These are phyloP conservation scores for Endoconidiophora polonica DNA, from an alignment of 2,329 filamentous ascomycete species.

Conservation along the genomic window DNA sequence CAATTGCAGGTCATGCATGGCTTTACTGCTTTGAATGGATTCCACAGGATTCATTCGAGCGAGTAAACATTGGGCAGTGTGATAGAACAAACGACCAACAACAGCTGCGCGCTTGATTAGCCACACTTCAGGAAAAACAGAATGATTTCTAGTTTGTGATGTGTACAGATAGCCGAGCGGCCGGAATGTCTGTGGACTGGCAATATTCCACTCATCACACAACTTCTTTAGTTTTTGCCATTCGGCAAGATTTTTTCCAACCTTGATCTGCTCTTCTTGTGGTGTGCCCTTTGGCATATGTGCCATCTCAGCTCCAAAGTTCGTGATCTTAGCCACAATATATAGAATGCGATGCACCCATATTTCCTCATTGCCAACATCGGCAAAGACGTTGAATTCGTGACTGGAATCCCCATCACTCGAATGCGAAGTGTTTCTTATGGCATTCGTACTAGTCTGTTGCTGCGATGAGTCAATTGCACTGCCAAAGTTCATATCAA, in stretches of 20 bases:
- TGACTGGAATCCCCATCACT: conserved; percentile 21
- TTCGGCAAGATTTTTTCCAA: conserved; percentile 50
- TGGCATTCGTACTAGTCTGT: too few relatives aligned
- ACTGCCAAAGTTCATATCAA: conserved; percentile 55
- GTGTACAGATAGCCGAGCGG: conserved; percentile 63
- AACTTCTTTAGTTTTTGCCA: conserved; percentile 69
- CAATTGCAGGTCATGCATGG: conserved; percentile 54
- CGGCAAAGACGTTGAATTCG: background rate
- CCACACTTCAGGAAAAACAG: conserved; percentile 76
- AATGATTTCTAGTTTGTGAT: conserved; percentile 49
- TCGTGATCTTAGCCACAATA: conserved; percentile 71
- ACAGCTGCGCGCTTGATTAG: conserved; percentile 68
- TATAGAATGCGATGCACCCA: conserved; percentile 87
- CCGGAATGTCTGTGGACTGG: conserved; percentile 71
- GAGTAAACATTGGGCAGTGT: conserved; percentile 68
- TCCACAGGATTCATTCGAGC: conserved; percentile 62
- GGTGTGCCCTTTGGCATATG: conserved; percentile 29
- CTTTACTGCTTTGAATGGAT: conserved; percentile 37
- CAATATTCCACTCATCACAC: conserved; percentile 67
- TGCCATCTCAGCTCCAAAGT: conserved; percentile 50
- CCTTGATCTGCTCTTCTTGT: conserved; percentile 44
- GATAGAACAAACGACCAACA: conserved; percentile 73
- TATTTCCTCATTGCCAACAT: conserved; percentile 50
- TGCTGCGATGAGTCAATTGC: background rate
- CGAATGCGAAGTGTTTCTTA: background rate